Evolutionary conservation across 228 moss, liverwort and hornwort genomes (phyloP).

Genomic region (Sphagnum magellanicum): DNA sequence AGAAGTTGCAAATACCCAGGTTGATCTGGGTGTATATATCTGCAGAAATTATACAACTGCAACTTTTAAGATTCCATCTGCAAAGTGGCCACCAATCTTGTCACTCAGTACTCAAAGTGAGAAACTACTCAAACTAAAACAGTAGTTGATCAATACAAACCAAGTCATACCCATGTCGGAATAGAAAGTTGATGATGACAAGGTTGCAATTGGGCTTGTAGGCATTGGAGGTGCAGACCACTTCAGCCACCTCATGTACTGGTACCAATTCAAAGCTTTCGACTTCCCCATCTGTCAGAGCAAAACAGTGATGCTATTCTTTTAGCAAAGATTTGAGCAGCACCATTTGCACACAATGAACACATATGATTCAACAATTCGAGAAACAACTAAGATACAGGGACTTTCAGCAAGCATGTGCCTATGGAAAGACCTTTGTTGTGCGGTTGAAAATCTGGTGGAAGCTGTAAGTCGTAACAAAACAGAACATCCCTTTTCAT

Average conservation of each 20-base stretch:
- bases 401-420: not conserved
- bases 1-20: constrained; percentile 72
- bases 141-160: not conserved
- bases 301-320: not conserved
- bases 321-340: not conserved
- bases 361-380: not conserved
- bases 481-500: constrained; percentile 81
- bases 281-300: constrained; percentile 77
- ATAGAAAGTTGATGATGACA: constrained; percentile 76
- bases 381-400: not conserved
- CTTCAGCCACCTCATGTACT: constrained; percentile 52
- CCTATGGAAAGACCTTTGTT: constrained; percentile 48
- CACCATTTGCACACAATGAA: not conserved
- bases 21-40: constrained; percentile 84
- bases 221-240: constrained; percentile 44
- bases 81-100: not conserved
- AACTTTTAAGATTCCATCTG: not conserved
- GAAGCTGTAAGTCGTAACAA: constrained; percentile 94
- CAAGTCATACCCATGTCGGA: constrained; percentile 70
- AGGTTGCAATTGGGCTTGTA: constrained; percentile 89
- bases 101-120: not conserved
- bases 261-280: constrained; percentile 71
- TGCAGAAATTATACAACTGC: constrained; percentile 8
- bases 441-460: constrained; percentile 68
- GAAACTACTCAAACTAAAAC: not conserved